These are phyloP conservation scores for Venturia aucupariae DNA, from an alignment of 2,329 filamentous ascomycete species.

Conservation along the genomic window DNA sequence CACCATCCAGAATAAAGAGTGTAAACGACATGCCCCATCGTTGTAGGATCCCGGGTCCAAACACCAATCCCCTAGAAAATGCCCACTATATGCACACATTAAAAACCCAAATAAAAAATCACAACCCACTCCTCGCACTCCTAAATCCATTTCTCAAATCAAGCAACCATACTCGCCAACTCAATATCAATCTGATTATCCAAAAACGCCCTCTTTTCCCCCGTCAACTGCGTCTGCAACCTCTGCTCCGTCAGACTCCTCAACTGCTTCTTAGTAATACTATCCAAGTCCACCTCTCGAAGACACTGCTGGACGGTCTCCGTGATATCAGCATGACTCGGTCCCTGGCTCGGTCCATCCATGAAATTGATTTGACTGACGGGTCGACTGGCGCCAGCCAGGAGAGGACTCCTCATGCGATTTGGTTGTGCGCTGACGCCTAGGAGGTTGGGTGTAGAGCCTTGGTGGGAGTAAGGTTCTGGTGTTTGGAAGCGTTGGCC, in stretches of 20 bases:
- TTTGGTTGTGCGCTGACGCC: not conserved
- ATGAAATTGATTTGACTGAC: constrained; percentile 50
- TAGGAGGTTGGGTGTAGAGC: constrained; percentile 33
- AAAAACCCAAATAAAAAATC: not conserved
- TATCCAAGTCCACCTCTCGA: constrained; percentile 83
- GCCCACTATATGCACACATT: constrained; percentile 5
- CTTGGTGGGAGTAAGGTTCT: constrained; percentile 30
- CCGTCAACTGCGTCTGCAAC: constrained; percentile 77
- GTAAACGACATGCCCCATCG: not conserved
- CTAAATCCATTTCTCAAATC: not conserved
- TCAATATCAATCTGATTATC: constrained; percentile 90
- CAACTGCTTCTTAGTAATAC: constrained; percentile 94
- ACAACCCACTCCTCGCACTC: not conserved
- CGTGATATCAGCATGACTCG: constrained; percentile 70
- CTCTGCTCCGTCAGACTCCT: constrained; percentile 83
- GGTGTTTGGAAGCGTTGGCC: constrained; percentile 23
- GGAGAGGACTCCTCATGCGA: constrained; percentile 17
- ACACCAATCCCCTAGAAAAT: not conserved
- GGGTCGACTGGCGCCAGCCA: constrained; percentile 37
- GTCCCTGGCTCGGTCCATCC: constrained; percentile 43
- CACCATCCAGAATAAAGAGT: constrained; percentile 1
- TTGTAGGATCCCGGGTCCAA: not conserved
- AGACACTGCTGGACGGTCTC: constrained; percentile 79
- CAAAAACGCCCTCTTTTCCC: constrained; percentile 80
- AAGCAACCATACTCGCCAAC: constrained; percentile 67